Evolutionary conservation across 768 basidiomycete species (phyloP), one percentile per base, ranked within the genome.

Genomic region (Chalciporus sphaerocephalus): DNA sequence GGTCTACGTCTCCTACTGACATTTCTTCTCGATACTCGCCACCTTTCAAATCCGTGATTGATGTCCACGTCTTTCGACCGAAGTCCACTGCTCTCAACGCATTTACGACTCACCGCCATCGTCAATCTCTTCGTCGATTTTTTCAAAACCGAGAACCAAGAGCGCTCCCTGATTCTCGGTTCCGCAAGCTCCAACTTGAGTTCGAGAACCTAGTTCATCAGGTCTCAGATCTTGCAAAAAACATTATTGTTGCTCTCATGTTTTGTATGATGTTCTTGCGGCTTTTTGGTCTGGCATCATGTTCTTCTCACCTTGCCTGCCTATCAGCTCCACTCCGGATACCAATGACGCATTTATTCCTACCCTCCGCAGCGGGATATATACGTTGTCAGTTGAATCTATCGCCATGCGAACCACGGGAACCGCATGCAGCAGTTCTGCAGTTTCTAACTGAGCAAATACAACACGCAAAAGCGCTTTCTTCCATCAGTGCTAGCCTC

Each of bases 361-460:
- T 52, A 40, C 47, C 53, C 13, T 38, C 28, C 15, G 21, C 35
- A 12, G 36, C 40, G 17, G 36, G 52, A 41, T 30, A 39, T 23
- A 25, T 42, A 33, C 47, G 33, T 32, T 48, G 28, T 18, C 50
- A 48, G 10, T 10, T 8, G 5, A 40, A 50, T 21, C 43, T 42
- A 35, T 44, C 24, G 6, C 2, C 45, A 11, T 51, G 38, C n/a
- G 48, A 46, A 42, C 44, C 56, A 10, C 38, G 32, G 5, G 50
- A 52, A 18, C 55, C 60, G 7, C 54, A 61, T 16, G 37, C 30
- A 3, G 57, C 52, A 11, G 44, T 58, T 27, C 27, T 58, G n/a
- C 48, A 51, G 21, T 67, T 67, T 21, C 40, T 65, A 32, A 54
- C 50, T 1, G 63, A 61, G 15, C 64, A 67, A 37, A 55, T 61